Percentiles rank a stretch among this genome's conserved stretches.
Evolutionary conservation across 495 filamentous ascomycete genomes (phyloP).

Genomic region (Aspergillus hancockii): DNA sequence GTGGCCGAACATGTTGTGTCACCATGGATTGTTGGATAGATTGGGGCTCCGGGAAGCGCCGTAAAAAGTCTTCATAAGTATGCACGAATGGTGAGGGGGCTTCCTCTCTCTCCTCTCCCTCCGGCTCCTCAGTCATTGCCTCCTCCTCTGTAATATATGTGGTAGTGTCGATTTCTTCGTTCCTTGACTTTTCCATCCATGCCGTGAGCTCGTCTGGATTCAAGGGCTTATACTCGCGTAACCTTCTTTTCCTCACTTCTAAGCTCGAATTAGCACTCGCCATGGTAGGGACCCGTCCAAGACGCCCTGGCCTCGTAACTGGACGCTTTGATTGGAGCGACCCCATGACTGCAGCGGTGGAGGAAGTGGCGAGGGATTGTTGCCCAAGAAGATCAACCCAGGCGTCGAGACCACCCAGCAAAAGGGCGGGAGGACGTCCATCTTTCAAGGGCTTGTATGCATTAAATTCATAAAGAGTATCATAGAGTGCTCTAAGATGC

Average conservation of each 20-base stretch:
- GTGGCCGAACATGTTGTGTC: constrained; percentile 30
- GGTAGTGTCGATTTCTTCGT: constrained; percentile 51
- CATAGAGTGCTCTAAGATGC: constrained; percentile 67
- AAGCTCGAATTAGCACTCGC: constrained; percentile 54
- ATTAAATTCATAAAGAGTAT: constrained; percentile 81
- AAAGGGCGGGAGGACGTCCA: constrained; percentile 66
- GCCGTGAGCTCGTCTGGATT: constrained; percentile 61
- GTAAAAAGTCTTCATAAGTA: constrained; percentile 73
- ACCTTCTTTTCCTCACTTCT: constrained; percentile 54
- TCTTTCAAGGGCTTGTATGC: constrained; percentile 70
- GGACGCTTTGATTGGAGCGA: constrained; percentile 42
- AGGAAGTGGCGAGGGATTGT: constrained; percentile 61
- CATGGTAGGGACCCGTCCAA: constrained; percentile 52
- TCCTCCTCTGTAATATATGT: constrained; percentile 42
- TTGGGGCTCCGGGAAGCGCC: constrained; percentile 76
- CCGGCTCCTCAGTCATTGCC: constrained; percentile 37
- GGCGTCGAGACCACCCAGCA: constrained; percentile 78
- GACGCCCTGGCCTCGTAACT: constrained; percentile 41
- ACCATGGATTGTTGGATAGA: constrained; percentile 77
- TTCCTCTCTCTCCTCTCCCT: constrained; percentile 32
- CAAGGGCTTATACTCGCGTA: constrained; percentile 59
- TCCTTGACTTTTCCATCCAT: constrained; percentile 61
- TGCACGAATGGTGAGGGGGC: constrained; percentile 48
- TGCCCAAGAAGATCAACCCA: constrained; percentile 79
- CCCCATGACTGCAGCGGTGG: constrained; percentile 53